Conservation (phyloP, 2,329 filamentous ascomycete genomes). For the Magnaporthales sp. region DNA sequence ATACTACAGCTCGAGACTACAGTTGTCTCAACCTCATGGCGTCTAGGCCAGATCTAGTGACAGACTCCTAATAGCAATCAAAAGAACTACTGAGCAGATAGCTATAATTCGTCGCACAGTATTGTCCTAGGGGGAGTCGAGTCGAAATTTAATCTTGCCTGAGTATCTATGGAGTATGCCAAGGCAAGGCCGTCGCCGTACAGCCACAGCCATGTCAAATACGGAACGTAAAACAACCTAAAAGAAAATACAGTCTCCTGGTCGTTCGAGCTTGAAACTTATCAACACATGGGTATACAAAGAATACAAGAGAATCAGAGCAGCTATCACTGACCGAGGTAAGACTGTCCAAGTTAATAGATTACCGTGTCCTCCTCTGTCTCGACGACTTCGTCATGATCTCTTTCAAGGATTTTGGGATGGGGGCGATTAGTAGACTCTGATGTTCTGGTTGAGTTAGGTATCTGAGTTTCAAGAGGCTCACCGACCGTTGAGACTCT, state of each 20-base stretch:
- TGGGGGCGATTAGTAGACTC: constrained; percentile 22
- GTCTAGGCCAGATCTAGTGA: no score
- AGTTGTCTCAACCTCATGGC: no score
- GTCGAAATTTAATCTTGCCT: no score
- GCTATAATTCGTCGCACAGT: no score
- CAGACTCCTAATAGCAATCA: no score
- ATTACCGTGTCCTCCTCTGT: constrained; percentile 87
- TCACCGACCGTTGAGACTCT: constrained; percentile 33
- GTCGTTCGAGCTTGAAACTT: background rate
- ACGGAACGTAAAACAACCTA: no score
- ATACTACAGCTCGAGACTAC: no score
- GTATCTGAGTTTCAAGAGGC: constrained; percentile 27
- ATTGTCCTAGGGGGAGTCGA: no score
- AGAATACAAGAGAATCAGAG: background rate
- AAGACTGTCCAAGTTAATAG: constrained; percentile 48
- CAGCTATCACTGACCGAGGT: background rate
- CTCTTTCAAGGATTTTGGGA: constrained; percentile 23
- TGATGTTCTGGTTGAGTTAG: constrained; percentile 23
- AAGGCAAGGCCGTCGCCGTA: no score
- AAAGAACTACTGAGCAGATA: no score
- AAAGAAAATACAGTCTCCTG: background rate
- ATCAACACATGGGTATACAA: background rate
- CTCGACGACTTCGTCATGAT: constrained; percentile 66
- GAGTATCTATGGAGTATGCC: no score
- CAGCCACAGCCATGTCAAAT: no score